A percentile compares a stretch with the other conserved stretches of the same genome.
These are phyloP conservation scores for Annulohypoxylon maeteangense DNA, from an alignment of 495 filamentous ascomycete species.

Conservation along the genomic window DNA sequence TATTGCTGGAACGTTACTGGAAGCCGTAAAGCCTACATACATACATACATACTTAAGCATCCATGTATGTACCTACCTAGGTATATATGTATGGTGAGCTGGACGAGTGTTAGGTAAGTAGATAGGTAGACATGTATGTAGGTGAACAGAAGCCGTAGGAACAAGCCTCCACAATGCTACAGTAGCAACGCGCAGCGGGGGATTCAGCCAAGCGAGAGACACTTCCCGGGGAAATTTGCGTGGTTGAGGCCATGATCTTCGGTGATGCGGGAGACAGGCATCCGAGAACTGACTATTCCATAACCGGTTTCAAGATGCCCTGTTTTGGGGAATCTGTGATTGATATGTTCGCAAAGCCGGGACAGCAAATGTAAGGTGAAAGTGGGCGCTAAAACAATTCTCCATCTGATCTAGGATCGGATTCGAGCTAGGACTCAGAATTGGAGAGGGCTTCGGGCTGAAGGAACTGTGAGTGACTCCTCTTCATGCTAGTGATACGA, in stretches of 20 bases:
- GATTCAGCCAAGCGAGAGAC: background rate
- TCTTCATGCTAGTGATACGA: background rate
- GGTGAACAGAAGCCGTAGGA: background rate
- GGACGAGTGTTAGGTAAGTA: no score
- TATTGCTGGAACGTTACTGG: background rate
- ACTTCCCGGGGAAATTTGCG: background rate
- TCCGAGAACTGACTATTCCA: background rate
- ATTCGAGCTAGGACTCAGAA: background rate
- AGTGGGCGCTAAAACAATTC: background rate
- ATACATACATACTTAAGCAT: background rate
- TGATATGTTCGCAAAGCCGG: background rate
- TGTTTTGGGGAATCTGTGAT: background rate
- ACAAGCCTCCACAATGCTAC: slow-evolving; percentile 1
- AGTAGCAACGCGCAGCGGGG: slow-evolving; percentile 6
- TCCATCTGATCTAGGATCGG: background rate
- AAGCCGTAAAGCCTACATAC: background rate
- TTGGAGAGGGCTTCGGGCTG: background rate
- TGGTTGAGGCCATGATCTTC: background rate
- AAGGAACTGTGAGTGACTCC: background rate
- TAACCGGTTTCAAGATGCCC: slow-evolving; percentile 1
- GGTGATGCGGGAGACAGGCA: slow-evolving; percentile 7
- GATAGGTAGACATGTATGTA: background rate
- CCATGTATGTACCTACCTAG: background rate
- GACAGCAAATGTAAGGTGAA: background rate
- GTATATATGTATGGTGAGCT: no score